Base-by-base conservation (phyloP, 1,139 yeast species). In the Candida smagusa region DNA sequence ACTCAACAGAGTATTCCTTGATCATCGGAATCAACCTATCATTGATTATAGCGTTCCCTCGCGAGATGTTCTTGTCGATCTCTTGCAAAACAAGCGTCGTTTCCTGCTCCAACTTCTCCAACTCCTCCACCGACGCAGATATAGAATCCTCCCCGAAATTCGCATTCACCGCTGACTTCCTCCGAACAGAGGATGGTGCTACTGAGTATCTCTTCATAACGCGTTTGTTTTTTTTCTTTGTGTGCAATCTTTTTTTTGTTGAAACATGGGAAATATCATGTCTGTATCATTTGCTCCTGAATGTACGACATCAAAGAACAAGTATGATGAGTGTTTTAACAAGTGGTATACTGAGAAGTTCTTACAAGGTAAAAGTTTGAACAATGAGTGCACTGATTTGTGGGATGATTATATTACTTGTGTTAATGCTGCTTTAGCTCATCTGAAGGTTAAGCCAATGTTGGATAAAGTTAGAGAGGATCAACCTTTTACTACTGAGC, bases 221-320 rank as follows among this genome's bases (percentile, higher is more conserved):
- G 30, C 19, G 28, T 16, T 28, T 9, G 28, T 11, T 12, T 9
- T 27, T 12, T 19, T 25, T 16, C 23, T 23, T 24, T 7, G 16
- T 29, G 33, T 11, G 11, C 29, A 9, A 22, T n/a, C 11, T 28
- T 13, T 27, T 24, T 34, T 23, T n/a, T 31, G 12, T 22, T 28
- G 29, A 31, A 28, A 7, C 28, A 84, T 84, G 92, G 92, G 92
- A 40, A 83, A 81, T 63, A 68, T 72, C 43, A 84, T 90, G 95
- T 89, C 97, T 21, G 83, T 86, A 7, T 88, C 96, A 44, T 86
- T 92, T 71, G 97, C 97, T 31, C 96, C 97, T 16, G 97, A 92
- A 65, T 92, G 98, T 63, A 88, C 95, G 16, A 85, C 81, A 29
- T 77, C 84, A 45, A 92, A 92, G 61, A 79, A 79, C 49, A 77